Conservation (phyloP, 176 grass and related monocot species). For the Oryza officinalis region DNA sequence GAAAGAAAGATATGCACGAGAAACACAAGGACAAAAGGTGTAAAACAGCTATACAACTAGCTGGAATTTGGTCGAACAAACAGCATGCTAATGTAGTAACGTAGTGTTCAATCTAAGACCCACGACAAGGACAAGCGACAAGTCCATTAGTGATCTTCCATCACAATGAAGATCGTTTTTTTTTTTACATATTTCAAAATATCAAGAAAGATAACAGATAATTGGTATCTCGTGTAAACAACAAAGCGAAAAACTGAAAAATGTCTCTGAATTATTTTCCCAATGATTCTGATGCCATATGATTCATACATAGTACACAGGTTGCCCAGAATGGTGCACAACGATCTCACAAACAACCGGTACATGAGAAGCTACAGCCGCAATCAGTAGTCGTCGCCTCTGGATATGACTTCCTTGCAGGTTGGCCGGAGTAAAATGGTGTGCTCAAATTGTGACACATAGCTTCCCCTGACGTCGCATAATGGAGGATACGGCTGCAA, state of each 20-base stretch:
- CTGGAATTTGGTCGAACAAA: no score
- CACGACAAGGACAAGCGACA: not conserved
- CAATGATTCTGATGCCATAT: not conserved
- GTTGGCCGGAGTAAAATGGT: slow-evolving; percentile 93
- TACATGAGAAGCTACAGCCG: not conserved
- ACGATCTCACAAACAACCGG: not conserved
- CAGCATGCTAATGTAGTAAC: no score
- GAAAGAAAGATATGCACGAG: no score
- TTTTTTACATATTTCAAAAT: not conserved
- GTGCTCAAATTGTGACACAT: slow-evolving; percentile 96
- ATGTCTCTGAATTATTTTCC: not conserved
- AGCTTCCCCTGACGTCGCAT: slow-evolving; percentile 89
- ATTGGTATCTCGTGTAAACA: not conserved
- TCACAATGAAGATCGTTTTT: not conserved
- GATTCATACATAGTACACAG: slow-evolving; percentile 1
- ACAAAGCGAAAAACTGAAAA: not conserved
- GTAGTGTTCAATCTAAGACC: not conserved
- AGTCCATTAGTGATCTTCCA: not conserved
- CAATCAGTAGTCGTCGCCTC: slow-evolving; percentile 86
- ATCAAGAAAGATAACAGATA: not conserved
- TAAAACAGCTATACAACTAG: no score
- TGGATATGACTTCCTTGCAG: slow-evolving; percentile 95
- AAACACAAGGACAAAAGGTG: no score
- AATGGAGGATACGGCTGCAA: slow-evolving; percentile 84
- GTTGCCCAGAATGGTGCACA: not conserved